phyloP scores from a whole-genome alignment of 768 basidiomycete genomes.

The Suillus placidus region DNA sequence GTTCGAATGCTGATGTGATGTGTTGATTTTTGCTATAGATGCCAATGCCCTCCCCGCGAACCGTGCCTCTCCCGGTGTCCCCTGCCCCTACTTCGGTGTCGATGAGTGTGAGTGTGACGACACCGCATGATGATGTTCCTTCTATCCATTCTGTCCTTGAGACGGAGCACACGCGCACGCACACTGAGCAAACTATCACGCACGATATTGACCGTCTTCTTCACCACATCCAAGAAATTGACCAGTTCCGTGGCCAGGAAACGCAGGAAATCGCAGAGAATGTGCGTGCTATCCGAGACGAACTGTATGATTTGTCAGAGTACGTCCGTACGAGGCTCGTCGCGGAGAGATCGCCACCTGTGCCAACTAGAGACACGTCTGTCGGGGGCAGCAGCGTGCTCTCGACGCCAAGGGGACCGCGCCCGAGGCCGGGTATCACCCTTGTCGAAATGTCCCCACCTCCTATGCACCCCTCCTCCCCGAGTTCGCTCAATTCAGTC shows the following conservation, averaged over 20 bases:
- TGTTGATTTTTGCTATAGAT: slow-evolving; percentile 32
- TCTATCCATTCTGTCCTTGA: slow-evolving; percentile 50
- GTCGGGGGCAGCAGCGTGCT: slow-evolving; percentile 47
- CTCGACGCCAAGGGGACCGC: slow-evolving; percentile 33
- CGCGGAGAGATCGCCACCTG: slow-evolving; percentile 19
- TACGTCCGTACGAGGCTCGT: slow-evolving; percentile 48
- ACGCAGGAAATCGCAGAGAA: slow-evolving; percentile 65
- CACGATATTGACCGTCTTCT: slow-evolving; percentile 56
- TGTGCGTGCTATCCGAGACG: slow-evolving; percentile 68
- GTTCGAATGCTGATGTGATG: slow-evolving; percentile 8
- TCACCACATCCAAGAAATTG: slow-evolving; percentile 62
- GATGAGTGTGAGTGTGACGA: slow-evolving; percentile 51
- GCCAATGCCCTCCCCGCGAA: slow-evolving; percentile 30
- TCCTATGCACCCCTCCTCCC: slow-evolving; percentile 42
- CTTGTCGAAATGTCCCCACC: slow-evolving; percentile 49
- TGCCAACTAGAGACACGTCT: slow-evolving; percentile 42
- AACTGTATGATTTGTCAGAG: slow-evolving; percentile 64
- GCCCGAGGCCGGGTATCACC: slow-evolving; percentile 29
- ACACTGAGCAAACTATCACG: slow-evolving; percentile 47
- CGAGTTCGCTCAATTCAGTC: slow-evolving; percentile 37
- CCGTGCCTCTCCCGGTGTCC: slow-evolving; percentile 33
- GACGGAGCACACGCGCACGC: slow-evolving; percentile 44
- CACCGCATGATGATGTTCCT: slow-evolving; percentile 49
- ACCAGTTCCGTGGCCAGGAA: slow-evolving; percentile 64
- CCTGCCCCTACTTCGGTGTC: slow-evolving; percentile 43